phyloP scores from a whole-genome alignment of 2,329 filamentous ascomycete species.

The Sporothrix brunneoviolacea region DNA sequence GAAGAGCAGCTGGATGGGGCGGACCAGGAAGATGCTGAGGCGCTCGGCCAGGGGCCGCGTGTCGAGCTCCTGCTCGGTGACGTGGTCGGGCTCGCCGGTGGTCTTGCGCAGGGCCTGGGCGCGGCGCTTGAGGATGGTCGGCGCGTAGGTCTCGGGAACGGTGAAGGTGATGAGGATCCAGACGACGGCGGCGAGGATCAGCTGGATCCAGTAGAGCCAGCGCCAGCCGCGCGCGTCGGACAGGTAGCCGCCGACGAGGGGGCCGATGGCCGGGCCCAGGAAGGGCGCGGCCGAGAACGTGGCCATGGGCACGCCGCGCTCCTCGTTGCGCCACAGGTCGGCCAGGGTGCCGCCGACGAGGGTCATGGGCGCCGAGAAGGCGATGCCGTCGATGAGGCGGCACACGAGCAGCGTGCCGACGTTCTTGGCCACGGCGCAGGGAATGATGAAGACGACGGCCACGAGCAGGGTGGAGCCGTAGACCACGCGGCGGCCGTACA shows the following conservation, averaged over 20 bases:
- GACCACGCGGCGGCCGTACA: constrained; percentile 64
- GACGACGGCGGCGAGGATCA: constrained; percentile 64
- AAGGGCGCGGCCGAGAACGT: constrained; percentile 79
- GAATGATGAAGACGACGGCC: constrained; percentile 73
- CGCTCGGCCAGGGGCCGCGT: constrained; percentile 61
- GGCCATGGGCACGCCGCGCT: constrained; percentile 81
- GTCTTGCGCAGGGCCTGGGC: constrained; percentile 65
- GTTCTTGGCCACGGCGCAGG: constrained; percentile 69
- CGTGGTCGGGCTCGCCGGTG: constrained; percentile 59
- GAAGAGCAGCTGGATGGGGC: constrained; percentile 82
- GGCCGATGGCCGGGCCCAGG: constrained; percentile 70
- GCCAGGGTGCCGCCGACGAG: constrained; percentile 76
- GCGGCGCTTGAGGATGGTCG: constrained; percentile 63
- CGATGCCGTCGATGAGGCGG: constrained; percentile 72
- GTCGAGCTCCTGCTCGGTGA: constrained; percentile 78
- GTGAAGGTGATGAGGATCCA: constrained; percentile 78
- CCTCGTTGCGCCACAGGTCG: constrained; percentile 78
- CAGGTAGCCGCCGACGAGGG: constrained; percentile 63
- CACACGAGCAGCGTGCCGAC: constrained; percentile 70
- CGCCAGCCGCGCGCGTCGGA: constrained; percentile 23
- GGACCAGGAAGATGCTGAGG: constrained; percentile 66
- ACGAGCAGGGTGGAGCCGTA: constrained; percentile 62
- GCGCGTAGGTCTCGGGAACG: constrained; percentile 84
- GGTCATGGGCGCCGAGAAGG: constrained; percentile 81
- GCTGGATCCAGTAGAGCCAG: constrained; percentile 53